A percentile compares a stretch with the other conserved stretches of the same genome.
Conservation (phyloP, 148 eudicot species). For the Persicaria tinctoria region DNA sequence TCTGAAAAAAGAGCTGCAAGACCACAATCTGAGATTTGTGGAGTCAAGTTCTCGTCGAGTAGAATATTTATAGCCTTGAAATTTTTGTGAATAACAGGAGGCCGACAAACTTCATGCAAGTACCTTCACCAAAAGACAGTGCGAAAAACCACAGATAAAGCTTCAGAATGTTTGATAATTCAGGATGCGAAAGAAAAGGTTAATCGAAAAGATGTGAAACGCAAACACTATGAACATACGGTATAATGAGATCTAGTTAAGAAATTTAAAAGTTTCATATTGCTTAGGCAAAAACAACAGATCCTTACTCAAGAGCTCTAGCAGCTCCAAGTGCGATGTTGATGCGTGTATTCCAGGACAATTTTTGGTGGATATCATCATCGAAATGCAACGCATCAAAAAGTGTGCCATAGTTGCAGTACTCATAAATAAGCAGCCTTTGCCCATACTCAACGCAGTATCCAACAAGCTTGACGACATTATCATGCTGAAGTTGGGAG, state of each 20-base stretch:
- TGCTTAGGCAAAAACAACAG: too few relatives aligned
- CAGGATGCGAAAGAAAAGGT: neutral
- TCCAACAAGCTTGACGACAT: slow-evolving; percentile 65
- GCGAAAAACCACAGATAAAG: neutral
- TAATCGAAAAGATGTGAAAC: too few relatives aligned
- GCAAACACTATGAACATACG: neutral
- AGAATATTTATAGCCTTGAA: slow-evolving; percentile 71
- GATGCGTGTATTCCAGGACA: slow-evolving; percentile 55
- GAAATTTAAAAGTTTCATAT: too few relatives aligned
- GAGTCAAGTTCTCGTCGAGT: slow-evolving; percentile 56
- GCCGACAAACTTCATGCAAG: slow-evolving; percentile 63
- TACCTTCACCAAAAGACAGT: slow-evolving; percentile 25
- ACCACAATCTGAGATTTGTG: slow-evolving; percentile 65
- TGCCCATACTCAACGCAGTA: slow-evolving; percentile 61
- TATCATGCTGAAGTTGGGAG: slow-evolving; percentile 54
- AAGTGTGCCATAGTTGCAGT: slow-evolving; percentile 47
- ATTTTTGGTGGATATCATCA: slow-evolving; percentile 41
- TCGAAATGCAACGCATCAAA: slow-evolving; percentile 60
- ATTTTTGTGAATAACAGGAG: slow-evolving; percentile 60
- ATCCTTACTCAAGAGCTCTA: slow-evolving; percentile 60
- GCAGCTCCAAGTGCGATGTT: slow-evolving; percentile 73
- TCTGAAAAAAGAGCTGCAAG: slow-evolving; percentile 49
- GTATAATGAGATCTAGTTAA: too few relatives aligned
- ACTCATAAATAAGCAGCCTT: slow-evolving; percentile 49
- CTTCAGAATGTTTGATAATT: neutral